Evolutionary conservation across 345 rosid species (phyloP), one percentile per base, ranked within the genome.

Genomic region (Citrus medica): DNA sequence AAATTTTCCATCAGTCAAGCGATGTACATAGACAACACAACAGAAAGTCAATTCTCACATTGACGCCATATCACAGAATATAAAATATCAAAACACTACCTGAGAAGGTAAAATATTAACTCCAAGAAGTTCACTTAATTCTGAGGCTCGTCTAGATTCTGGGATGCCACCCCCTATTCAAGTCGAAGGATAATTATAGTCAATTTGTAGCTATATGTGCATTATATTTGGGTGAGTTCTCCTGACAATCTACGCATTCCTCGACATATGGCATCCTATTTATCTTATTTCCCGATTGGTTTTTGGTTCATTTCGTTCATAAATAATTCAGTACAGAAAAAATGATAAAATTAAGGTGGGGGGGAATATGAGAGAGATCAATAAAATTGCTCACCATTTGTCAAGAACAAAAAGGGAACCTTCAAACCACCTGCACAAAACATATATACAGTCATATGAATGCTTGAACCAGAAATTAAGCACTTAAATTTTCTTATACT

Each of bases 141-240:
- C 84, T 51, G 76, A 32, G 13, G 88, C 86, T 78, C 88, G 78
- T 82, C 78, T 86, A 9, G 86, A 78, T 78, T 88, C 85, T 2
- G 85, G 91, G 53, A 82, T 24, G 22, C 89, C 91, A 21, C 91
- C 89, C n/a, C 91, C 89, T 88, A 76, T 73, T 67, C 56, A 71
- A 77, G 77, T 32, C 37, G 2, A 77, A 75, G 9, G 6, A 63
- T 17, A 65, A 2, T 13, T 40, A 62, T 46, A 70, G 27, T 72
- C 61, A 53, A 12, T 40, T 22, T 55, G 51, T 60, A 62, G 74
- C 78, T 46, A 30, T 28, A 55, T 55, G 46, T 7, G 63, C 21
- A 51, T 70, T 1, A 2, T 71, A 53, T 51, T 25, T 19, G 46
- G 30, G 60, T 19, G 40, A 51, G 40, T 30, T 71, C 24, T 59